Evolutionary conservation across 495 filamentous ascomycete species (phyloP).

Genomic region (Podospora anserina): DNA sequence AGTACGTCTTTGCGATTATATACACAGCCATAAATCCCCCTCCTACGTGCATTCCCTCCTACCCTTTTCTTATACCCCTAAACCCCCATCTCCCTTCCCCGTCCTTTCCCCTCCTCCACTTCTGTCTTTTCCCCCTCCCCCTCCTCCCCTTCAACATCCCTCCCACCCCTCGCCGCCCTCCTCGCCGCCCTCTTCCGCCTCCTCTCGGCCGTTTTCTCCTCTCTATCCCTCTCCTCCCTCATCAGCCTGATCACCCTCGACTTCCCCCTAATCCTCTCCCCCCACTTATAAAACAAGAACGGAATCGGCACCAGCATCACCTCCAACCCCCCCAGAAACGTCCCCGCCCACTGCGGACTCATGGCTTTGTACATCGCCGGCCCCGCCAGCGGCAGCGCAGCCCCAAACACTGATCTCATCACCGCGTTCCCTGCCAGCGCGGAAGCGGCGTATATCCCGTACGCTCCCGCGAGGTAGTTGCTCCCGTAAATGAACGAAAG

Average conservation of each 20-base stretch:
- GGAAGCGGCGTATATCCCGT: conserved; percentile 74
- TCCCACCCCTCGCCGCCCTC: background rate
- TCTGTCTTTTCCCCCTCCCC: too few species aligned
- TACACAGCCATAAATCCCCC: too few species aligned
- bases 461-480: conserved; percentile 74
- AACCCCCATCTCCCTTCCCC: too few species aligned
- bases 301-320: conserved; percentile 72
- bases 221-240: conserved; percentile 64
- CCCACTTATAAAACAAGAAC: conserved; percentile 73
- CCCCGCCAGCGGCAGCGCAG: conserved; percentile 69
- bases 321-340: conserved; percentile 67
- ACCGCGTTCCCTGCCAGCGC: conserved; percentile 77
- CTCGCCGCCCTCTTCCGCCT: conserved; percentile 23
- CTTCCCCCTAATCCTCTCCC: conserved; percentile 61
- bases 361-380: conserved; percentile 64
- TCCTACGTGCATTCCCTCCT: too few species aligned
- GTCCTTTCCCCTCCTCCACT: too few species aligned
- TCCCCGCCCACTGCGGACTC: conserved; percentile 75
- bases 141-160: too few species aligned
- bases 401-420: conserved; percentile 63
- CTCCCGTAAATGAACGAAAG: conserved; percentile 75
- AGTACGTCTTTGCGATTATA: too few species aligned
- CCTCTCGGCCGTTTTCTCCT: conserved; percentile 49
- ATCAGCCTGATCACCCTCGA: conserved; percentile 65
- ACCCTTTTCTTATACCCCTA: too few species aligned